These are phyloP conservation scores for Trichoderma endophyticum DNA, from an alignment of 2,329 filamentous ascomycete species.

Conservation along the genomic window DNA sequence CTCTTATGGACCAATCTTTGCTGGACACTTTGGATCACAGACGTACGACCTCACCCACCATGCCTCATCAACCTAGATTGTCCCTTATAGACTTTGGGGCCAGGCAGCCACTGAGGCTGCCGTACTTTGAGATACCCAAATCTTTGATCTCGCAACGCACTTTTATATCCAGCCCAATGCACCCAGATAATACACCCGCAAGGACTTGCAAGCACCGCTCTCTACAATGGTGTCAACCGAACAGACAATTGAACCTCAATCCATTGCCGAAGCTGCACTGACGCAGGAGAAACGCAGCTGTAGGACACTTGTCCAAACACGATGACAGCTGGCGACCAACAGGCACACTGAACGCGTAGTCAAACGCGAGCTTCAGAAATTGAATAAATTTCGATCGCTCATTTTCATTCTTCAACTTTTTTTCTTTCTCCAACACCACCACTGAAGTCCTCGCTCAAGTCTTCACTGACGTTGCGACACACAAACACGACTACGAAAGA, in stretches of 20 bases:
- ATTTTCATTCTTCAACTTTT: neutral
- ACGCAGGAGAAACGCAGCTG: neutral
- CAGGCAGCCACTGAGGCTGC: neutral
- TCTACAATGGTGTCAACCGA: neutral
- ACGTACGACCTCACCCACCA: neutral
- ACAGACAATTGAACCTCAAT: neutral
- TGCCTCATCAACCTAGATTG: neutral
- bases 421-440: neutral
- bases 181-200: neutral
- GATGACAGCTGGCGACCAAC: neutral
- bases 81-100: neutral
- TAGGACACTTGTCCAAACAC: neutral
- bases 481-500: neutral
- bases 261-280: neutral
- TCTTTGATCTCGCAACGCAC: neutral
- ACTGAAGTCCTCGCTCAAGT: neutral
- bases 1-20: neutral
- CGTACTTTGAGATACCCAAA: neutral
- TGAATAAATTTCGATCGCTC: neutral
- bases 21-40: neutral
- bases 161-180: neutral
- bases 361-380: neutral
- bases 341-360: neutral
- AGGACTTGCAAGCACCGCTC: neutral
- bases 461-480: neutral